Conservation (phyloP, 768 basidiomycete species). For the Galerina sulciceps region DNA sequence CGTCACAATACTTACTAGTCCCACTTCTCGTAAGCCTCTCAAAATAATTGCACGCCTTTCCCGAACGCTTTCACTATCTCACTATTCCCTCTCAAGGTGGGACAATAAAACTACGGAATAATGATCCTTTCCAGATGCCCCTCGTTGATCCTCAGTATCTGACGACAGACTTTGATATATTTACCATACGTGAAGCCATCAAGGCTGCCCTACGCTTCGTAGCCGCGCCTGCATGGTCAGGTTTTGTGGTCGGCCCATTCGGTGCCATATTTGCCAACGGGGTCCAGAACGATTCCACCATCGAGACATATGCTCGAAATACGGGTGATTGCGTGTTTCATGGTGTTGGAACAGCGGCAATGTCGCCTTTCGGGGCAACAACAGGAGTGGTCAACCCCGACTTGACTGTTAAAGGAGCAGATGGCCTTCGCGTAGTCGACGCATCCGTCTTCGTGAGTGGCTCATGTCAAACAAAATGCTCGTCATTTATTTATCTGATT, state of each 20-base stretch:
- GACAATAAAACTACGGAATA: constrained; percentile 39
- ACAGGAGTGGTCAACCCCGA: constrained; percentile 37
- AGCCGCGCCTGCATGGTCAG: constrained; percentile 26
- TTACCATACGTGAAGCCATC: constrained; percentile 25
- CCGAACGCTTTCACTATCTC: too few species aligned
- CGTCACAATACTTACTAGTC: constrained; percentile 30
- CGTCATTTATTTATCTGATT: too few species aligned
- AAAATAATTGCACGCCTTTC: neutral
- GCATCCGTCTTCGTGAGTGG: constrained; percentile 24
- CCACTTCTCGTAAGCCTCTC: constrained; percentile 36
- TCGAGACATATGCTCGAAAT: constrained; percentile 24
- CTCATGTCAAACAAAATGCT: too few species aligned
- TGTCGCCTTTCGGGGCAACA: constrained; percentile 22
- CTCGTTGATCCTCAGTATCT: constrained; percentile 53
- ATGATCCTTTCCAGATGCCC: constrained; percentile 48
- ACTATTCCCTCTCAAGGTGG: constrained; percentile 30
- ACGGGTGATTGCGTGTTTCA: constrained; percentile 26
- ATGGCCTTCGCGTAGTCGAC: constrained; percentile 38
- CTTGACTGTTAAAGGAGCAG: constrained; percentile 32
- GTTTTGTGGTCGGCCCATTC: constrained; percentile 25
- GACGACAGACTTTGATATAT: constrained; percentile 28
- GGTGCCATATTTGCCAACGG: constrained; percentile 12
- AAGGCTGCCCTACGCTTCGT: constrained; percentile 24
- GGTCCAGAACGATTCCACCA: constrained; percentile 17
- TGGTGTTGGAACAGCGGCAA: constrained; percentile 29